Percentiles rank a stretch among this genome's conserved stretches.
phyloP scores from a whole-genome alignment of 2,329 filamentous ascomycete species.

The Metarhizium rileyi region DNA sequence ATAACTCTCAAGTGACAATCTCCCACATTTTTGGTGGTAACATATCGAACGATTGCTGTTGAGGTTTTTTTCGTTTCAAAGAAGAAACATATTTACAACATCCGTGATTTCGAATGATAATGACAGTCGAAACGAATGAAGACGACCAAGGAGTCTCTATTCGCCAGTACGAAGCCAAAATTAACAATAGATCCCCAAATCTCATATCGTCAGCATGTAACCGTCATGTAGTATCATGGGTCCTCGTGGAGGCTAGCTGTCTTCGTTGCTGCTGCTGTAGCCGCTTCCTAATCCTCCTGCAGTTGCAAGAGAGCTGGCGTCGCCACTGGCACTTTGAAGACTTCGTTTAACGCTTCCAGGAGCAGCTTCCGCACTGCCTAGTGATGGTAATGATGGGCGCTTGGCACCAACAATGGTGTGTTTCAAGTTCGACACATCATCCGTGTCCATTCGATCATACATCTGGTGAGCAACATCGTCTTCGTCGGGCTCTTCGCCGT shows the following conservation, averaged over 20 bases:
- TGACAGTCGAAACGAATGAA: neutral
- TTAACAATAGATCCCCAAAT: neutral
- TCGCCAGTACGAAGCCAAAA: neutral
- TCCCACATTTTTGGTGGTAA: neutral
- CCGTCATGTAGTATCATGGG: neutral
- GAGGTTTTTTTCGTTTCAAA: too few species aligned
- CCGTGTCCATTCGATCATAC: constrained; percentile 14
- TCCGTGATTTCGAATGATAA: neutral
- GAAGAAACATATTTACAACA: neutral
- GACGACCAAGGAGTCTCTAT: too few species aligned
- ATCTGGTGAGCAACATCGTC: constrained; percentile 20
- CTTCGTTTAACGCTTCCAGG: constrained; percentile 19
- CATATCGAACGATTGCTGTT: neutral
- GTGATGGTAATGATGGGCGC: constrained; percentile 17
- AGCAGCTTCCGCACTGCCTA: constrained; percentile 23
- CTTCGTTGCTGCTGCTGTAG: constrained; percentile 21
- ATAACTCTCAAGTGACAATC: neutral
- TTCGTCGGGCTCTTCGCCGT: constrained; percentile 29
- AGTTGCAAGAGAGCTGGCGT: constrained; percentile 30
- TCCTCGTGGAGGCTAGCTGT: neutral
- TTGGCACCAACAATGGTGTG: neutral
- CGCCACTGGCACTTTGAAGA: constrained; percentile 22
- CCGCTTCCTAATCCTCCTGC: constrained; percentile 29
- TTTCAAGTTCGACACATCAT: constrained; percentile 1
- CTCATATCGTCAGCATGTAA: neutral